Evolutionary conservation across 305 asterid species (phyloP).

Genomic region (Nicotiana rustica): DNA sequence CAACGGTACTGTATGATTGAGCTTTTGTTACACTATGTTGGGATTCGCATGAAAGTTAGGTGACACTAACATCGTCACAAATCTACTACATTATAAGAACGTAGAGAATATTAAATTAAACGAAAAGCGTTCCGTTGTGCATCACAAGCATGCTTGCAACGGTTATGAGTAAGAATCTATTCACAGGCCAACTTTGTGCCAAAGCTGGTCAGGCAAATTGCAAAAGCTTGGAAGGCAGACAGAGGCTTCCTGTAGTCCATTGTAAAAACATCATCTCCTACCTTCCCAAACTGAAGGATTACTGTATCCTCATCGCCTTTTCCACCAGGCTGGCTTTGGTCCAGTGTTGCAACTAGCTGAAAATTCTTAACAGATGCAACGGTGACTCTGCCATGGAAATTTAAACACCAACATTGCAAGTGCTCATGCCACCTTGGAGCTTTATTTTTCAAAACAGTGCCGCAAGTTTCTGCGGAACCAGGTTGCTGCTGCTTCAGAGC

Average conservation of each 20-base stretch:
- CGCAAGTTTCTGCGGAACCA: slow-evolving; percentile 38
- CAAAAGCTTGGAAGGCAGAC: slow-evolving; percentile 93
- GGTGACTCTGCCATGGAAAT: slow-evolving; percentile 94
- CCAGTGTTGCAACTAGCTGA: slow-evolving; percentile 77
- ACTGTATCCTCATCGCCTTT: slow-evolving; percentile 87
- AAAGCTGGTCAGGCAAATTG: slow-evolving; percentile 89
- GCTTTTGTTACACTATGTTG: neutral
- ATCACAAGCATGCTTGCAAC: too few species aligned
- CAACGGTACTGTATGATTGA: neutral
- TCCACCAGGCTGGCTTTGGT: slow-evolving; percentile 80
- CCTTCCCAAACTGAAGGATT: slow-evolving; percentile 90
- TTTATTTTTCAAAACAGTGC: slow-evolving; percentile 74
- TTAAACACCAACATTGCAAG: slow-evolving; percentile 97
- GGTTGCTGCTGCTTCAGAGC: slow-evolving; percentile 45
- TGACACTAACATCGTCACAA: neutral
- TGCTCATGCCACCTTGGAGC: slow-evolving; percentile 97
- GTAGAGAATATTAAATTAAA: neutral
- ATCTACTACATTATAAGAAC: neutral
- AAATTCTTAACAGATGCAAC: slow-evolving; percentile 96
- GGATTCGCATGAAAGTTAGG: neutral
- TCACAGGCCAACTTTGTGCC: slow-evolving; percentile 96
- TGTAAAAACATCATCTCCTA: slow-evolving; percentile 80
- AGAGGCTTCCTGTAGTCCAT: slow-evolving; percentile 91
- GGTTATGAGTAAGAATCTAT: slow-evolving; percentile 30
- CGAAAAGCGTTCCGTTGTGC: neutral